phyloP scores from a whole-genome alignment of 2,329 filamentous ascomycete genomes.

The Colletotrichum sp. region DNA sequence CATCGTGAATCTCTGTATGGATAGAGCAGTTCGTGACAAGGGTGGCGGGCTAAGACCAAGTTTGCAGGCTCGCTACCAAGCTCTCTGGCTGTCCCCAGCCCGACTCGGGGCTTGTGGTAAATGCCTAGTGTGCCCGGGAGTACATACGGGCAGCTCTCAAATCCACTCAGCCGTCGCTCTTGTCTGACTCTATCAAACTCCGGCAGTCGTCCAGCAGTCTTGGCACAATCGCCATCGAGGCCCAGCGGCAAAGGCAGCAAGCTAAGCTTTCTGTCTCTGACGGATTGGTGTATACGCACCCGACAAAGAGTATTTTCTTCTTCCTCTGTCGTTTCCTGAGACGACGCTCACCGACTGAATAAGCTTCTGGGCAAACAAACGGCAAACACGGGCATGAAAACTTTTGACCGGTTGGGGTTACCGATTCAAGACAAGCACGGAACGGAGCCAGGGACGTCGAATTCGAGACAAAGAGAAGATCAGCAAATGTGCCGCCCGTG shows the following conservation, averaged over 20 bases:
- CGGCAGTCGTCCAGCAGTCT: not conserved
- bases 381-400: not conserved
- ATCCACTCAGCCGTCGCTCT: not conserved
- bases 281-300: not conserved
- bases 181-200: not conserved
- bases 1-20: not conserved
- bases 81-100: not conserved
- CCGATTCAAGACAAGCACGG: not conserved
- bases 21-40: not conserved
- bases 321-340: not conserved
- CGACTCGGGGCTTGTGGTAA: not conserved
- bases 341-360: not conserved
- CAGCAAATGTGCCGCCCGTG: not conserved
- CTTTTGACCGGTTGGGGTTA: not conserved
- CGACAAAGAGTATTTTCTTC: not conserved
- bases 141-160: not conserved
- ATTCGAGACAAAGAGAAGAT: conserved; percentile 12
- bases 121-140: not conserved
- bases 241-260: not conserved
- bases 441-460: not conserved
- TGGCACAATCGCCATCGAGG: not conserved
- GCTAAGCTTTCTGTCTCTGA: not conserved
- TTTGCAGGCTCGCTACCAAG: conserved; percentile 7
- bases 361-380: not conserved
- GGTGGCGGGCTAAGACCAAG: not conserved